Base-by-base conservation (phyloP, 768 basidiomycete genomes). In the Lentinula sp. region DNA sequence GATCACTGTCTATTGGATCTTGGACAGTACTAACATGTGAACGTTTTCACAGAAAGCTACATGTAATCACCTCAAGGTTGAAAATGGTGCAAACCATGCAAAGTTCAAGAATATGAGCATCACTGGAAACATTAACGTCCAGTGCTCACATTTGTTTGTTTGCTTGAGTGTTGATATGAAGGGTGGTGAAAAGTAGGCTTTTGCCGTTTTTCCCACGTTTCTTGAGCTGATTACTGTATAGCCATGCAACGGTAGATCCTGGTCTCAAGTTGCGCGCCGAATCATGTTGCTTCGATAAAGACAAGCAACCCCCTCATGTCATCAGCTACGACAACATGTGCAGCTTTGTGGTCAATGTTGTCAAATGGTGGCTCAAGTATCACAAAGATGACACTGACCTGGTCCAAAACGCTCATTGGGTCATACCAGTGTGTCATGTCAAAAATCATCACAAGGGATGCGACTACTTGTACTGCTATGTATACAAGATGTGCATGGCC, bases 61-160 rank as follows among this genome's bases (percentile, higher is more conserved):
- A 6, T 69, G 70, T 60, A 61, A 64, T 16, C 60, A 68, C 48
- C 57, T 70, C 9, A 66, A 64, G 5, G 69, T 61, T 2, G 65
- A 67, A 3, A 65, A 66, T 48, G 65, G 65, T 43, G 68, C 69
- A 45, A 65, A 70, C 53, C 65, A 59, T 50, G 67, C 63, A 35
- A 71, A 69, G 32, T 69, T 68, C 57, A 66, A 65, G 49, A 65
- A 65, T 15, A 63, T 65, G 49, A 62, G 53, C 32, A 45, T 66
- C 16, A 67, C 68, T 10, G 69, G 69, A 5, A 63, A 67, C 13
- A 54, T 70, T 4, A 63, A 63, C 28, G 45, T 61, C 9, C 57
- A 67, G 39, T 69, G 68, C 50, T 62, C 50, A 23, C 70, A 68
- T 62, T 62, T 61, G 2, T 63, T 65, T 40, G 31, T 67, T 32